phyloP scores from a whole-genome alignment of 1,284 basidiomycete species.

The Cutaneotrichosporon cavernicola region DNA sequence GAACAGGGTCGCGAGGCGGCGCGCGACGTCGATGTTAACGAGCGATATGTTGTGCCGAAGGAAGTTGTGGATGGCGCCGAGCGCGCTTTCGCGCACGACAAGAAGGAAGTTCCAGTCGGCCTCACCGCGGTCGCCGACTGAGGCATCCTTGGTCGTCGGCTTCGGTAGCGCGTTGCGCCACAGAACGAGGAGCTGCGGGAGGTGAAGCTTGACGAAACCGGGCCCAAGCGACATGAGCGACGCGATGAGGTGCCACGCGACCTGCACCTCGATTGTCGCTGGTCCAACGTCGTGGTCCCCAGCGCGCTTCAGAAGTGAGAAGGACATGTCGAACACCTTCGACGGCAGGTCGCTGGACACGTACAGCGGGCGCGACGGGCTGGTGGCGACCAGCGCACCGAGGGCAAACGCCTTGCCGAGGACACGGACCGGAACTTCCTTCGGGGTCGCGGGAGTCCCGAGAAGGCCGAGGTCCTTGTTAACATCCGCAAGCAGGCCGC shows the following conservation, averaged over 20 bases:
- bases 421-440: slow-evolving; percentile 70
- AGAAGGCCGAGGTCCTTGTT: slow-evolving; percentile 59
- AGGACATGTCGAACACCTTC: slow-evolving; percentile 87
- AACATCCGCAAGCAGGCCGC: slow-evolving; percentile 80
- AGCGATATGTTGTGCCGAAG: slow-evolving; percentile 74
- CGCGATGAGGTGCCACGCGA: slow-evolving; percentile 90
- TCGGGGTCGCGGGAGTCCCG: slow-evolving; percentile 64
- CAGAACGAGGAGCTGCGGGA: slow-evolving; percentile 86
- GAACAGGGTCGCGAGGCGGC: slow-evolving; percentile 80
- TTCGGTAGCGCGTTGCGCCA: slow-evolving; percentile 98
- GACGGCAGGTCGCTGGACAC: slow-evolving; percentile 90
- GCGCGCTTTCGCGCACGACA: slow-evolving; percentile 84
- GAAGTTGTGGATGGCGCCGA: slow-evolving; percentile 86
- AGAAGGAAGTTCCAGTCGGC: slow-evolving; percentile 90
- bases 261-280: slow-evolving; percentile 82
- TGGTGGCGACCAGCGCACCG: slow-evolving; percentile 78
- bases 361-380: slow-evolving; percentile 84
- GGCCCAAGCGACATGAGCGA: slow-evolving; percentile 90
- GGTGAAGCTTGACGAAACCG: slow-evolving; percentile 86
- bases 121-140: slow-evolving; percentile 64
- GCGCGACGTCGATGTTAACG: slow-evolving; percentile 85
- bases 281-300: slow-evolving; percentile 84
- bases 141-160: slow-evolving; percentile 79
- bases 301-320: slow-evolving; percentile 81
- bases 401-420: slow-evolving; percentile 87